Base-by-base conservation (phyloP, 1,284 basidiomycete species). In the Golubevia sp. region DNA sequence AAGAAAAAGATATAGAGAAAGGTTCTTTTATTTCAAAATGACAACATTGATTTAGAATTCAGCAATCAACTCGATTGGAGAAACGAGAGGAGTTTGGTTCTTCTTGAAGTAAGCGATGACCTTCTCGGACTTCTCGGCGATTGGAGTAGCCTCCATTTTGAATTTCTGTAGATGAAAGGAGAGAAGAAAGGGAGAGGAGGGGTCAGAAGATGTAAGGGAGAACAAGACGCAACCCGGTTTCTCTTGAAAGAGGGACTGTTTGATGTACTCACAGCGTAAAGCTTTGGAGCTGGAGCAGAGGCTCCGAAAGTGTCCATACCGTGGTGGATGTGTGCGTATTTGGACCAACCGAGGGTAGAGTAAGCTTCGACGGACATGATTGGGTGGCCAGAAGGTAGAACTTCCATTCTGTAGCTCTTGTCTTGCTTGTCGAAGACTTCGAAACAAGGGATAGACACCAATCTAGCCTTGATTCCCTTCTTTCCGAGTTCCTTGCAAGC, bases 381-480 rank as follows among this genome's bases (percentile, higher is more conserved):
- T 53, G 94, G 94, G 48, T 91, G 90, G 63, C 94, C 94, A 74
- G 90, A 91, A 79, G 93, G 90, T 71, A 97, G 86, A 57, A 97
- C 93, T 79, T 89, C 89, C 76, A 94, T 85, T 82, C 87, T 89
- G 87, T 97, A 97, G 66, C 90, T 89, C 78, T 88, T 84, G 70
- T 89, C 86, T 86, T 97, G 95, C 78, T 88, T 86, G 85, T 96
- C 92, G 84, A 97, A 97, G 69, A 93, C 89, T 70, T 90, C 87
- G 90, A 91, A 93, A 86, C 92, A 96, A 27, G 94, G 94, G 81
- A 97, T 86, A 79, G 90, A 92, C 79, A 94, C 92, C 62, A 97
- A 84, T 59, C 94, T 89, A 67, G 89, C 90, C 87, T 91, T 92
- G 86, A 93, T 82, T 59, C 78, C 82, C 66, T 79, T 71, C 67